Conservation (phyloP, 2,329 filamentous ascomycete genomes). For the Neoarthrinium moseri region DNA sequence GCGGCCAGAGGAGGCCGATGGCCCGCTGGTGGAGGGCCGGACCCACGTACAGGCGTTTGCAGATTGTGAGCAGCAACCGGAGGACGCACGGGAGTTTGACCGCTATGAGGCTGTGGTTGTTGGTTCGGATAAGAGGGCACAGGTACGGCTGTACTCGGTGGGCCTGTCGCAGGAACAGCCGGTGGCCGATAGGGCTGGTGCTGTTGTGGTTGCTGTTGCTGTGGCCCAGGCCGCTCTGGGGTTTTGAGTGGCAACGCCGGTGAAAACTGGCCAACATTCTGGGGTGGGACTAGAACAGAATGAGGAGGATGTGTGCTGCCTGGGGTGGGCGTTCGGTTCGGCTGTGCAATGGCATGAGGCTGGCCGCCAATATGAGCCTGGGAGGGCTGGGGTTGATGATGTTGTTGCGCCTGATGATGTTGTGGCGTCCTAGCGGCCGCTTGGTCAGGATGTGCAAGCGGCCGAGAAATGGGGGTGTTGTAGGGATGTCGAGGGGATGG, state of each 20-base stretch:
- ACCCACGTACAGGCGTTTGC: slow-evolving; percentile 4
- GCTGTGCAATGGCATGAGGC: slow-evolving; percentile 13
- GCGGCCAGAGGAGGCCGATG: slow-evolving; percentile 5
- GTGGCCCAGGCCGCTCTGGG: slow-evolving; percentile 25
- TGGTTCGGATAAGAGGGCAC: slow-evolving; percentile 17
- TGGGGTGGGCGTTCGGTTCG: slow-evolving; percentile 34
- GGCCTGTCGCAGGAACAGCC: slow-evolving; percentile 11
- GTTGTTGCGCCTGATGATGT: slow-evolving; percentile 21
- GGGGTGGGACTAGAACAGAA: slow-evolving; percentile 28
- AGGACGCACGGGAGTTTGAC: slow-evolving; percentile 16
- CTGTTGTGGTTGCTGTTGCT: slow-evolving; percentile 26
- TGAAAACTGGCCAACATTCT: slow-evolving; percentile 26
- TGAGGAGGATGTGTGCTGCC: slow-evolving; percentile 22
- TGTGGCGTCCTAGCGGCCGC: slow-evolving; percentile 10
- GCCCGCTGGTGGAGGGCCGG: slow-evolving; percentile 1
- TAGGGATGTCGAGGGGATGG: slow-evolving; percentile 29
- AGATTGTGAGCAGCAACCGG: slow-evolving; percentile 4
- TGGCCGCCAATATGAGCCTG: slow-evolving; percentile 17
- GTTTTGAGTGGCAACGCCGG: slow-evolving; percentile 27
- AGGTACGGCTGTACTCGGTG: slow-evolving; percentile 15
- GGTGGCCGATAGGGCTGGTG: slow-evolving; percentile 17
- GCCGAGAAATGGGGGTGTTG: slow-evolving; percentile 21
- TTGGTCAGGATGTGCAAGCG: slow-evolving; percentile 24
- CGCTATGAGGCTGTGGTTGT: slow-evolving; percentile 14
- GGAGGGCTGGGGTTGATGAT: slow-evolving; percentile 20